Base-by-base conservation (phyloP, 192 early-diverging fungal genomes). In the Thoreauomyces humboldtii region DNA sequence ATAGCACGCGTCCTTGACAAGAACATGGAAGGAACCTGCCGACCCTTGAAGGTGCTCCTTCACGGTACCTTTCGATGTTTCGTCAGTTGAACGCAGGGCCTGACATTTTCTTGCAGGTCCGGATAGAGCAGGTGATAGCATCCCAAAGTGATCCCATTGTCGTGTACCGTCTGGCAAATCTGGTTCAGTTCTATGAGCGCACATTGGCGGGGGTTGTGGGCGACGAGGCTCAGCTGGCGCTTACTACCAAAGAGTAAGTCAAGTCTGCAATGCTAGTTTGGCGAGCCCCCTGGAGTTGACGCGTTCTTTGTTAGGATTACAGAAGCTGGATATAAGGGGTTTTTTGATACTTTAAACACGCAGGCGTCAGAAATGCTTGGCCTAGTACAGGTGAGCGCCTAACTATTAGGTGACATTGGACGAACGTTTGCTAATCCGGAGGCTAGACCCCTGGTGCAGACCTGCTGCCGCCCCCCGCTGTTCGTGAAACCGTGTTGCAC, bases 51-150 rank as follows among this genome's bases (percentile, higher is more conserved):
- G 75, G 90, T 89, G 70, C 59, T n/a, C n/a, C n/a, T 29, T 37
- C 14, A 17, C n/a, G n/a, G n/a, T n/a, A n/a, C n/a, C n/a, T n/a
- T n/a, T n/a, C n/a, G n/a, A n/a, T n/a, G n/a, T n/a, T 14, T 32
- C 24, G 0, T 36, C 34, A 37, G 5, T 63, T 68, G 55, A 36
- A 22, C 9, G 38, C 38, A 19, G 50, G 0, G 25, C 37, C 44
- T 33, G 24, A 65, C 35, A 7, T 29, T 28, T n/a, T 17, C 7
- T 50, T 47, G 6, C 58, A 87, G 88, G 76, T 81, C 7, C 84
- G 91, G 45, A 77, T 93, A 27, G 89, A 91, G 58, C 86, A 89
- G 71, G 86, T 91, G n/a, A 69, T 93, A 14, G 64, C 84, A 0
- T 78, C 88, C 9, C 83, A 88, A 58, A 80, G 76, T 2, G 81